Evolutionary conservation across 441 rosid species (phyloP).

Genomic region (Brassica balearica): DNA sequence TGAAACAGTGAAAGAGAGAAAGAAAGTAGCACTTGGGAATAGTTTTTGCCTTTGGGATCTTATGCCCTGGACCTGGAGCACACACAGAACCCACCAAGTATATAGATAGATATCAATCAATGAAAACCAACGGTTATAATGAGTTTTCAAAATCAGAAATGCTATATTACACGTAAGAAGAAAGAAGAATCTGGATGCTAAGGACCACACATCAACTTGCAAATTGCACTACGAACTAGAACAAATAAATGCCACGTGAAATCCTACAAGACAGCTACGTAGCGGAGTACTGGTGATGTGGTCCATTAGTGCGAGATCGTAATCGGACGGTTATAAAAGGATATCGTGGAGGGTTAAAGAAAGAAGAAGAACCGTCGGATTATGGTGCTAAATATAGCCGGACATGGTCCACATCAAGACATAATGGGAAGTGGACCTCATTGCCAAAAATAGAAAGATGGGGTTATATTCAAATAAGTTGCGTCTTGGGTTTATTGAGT

Average conservation of each 20-base stretch:
- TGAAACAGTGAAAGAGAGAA: conserved; percentile 15
- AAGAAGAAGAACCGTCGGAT: conserved; percentile 46
- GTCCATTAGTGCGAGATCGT: conserved; percentile 34
- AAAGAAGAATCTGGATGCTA: conserved; percentile 43
- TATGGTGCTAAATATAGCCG: conserved; percentile 44
- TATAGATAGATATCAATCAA: conserved; percentile 8
- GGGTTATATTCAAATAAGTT: conserved; percentile 58
- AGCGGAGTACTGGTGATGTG: conserved; percentile 42
- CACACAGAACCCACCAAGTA: conserved; percentile 28
- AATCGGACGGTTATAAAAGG: conserved; percentile 25
- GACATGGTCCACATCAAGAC: conserved; percentile 60
- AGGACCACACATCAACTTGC: conserved; percentile 42
- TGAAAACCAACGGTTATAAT: conserved; percentile 36
- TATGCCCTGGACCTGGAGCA: conserved; percentile 27
- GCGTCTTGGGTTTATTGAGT: conserved; percentile 51
- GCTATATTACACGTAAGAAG: conserved; percentile 27
- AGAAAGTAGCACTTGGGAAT: conserved; percentile 31
- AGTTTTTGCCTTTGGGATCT: conserved; percentile 33
- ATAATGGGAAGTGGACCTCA: conserved; percentile 56
- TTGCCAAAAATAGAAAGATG: conserved; percentile 45
- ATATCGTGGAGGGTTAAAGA: conserved; percentile 21
- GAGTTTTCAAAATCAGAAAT: conserved; percentile 8
- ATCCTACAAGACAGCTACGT: conserved; percentile 47
- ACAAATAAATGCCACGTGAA: conserved; percentile 51
- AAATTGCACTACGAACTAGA: conserved; percentile 33